Evolutionary conservation across 139 green algal species (phyloP).

Genomic region (Chlorella sp.): DNA sequence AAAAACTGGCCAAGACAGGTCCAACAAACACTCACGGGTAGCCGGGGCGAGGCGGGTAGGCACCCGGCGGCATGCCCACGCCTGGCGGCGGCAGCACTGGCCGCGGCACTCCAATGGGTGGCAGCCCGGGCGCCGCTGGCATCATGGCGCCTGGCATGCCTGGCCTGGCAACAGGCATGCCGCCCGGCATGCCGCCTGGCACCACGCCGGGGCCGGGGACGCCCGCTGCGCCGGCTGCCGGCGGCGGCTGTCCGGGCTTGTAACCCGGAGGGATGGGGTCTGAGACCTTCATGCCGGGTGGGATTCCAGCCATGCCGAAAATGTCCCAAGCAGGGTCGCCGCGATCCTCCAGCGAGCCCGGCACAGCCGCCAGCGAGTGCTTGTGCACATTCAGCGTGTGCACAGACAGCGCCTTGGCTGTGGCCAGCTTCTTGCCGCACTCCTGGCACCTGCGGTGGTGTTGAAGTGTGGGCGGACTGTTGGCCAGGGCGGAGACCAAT

Average conservation of each 20-base stretch:
- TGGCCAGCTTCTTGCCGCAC: conserved; percentile 87
- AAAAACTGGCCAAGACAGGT: too few species aligned
- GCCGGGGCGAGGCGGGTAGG: neutral
- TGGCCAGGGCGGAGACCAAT: too few species aligned
- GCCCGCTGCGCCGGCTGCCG: neutral
- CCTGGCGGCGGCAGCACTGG: neutral
- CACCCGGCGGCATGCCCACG: neutral
- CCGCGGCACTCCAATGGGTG: neutral
- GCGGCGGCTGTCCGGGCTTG: neutral
- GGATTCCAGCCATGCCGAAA: conserved; percentile 93
- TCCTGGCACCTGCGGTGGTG: conserved; percentile 59
- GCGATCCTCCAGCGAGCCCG: conserved; percentile 74
- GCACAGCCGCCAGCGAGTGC: conserved; percentile 62
- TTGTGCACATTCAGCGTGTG: conserved; percentile 94
- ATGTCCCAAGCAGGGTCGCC: conserved; percentile 87
- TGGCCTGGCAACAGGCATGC: neutral
- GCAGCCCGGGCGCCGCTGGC: neutral
- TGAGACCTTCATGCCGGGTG: conserved; percentile 66
- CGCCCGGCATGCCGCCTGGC: neutral
- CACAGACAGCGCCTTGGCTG: conserved; percentile 80
- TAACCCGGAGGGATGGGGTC: neutral
- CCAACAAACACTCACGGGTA: conserved; percentile 7
- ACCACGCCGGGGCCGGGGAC: neutral
- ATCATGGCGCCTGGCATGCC: neutral
- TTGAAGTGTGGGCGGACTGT: too few species aligned